Percentiles rank a stretch among this genome's conserved stretches.
phyloP scores from a whole-genome alignment of 1,284 basidiomycete genomes.

The Xanthoconium separans region DNA sequence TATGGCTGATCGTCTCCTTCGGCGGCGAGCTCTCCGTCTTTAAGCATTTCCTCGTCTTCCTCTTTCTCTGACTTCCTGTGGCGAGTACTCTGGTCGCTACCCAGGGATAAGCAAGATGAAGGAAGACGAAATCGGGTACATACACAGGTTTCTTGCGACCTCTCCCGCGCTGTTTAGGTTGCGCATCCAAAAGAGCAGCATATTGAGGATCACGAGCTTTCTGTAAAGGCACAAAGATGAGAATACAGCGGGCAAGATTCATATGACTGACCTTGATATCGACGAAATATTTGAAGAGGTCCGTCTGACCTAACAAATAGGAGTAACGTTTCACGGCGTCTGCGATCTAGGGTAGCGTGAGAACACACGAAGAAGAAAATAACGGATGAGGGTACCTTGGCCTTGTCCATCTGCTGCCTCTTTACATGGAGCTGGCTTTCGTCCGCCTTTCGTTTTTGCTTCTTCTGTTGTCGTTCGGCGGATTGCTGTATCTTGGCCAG shows the following conservation, averaged over 20 bases:
- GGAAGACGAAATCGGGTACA: constrained; percentile 28
- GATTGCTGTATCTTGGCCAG: constrained; percentile 38
- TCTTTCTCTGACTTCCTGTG: constrained; percentile 98
- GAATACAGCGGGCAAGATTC: not conserved
- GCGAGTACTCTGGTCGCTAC: constrained; percentile 72
- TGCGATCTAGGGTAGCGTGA: constrained; percentile 56
- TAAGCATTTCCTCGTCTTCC: constrained; percentile 93
- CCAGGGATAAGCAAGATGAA: constrained; percentile 6
- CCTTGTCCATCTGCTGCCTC: constrained; percentile 80
- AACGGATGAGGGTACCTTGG: constrained; percentile 51
- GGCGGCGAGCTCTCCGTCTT: constrained; percentile 78
- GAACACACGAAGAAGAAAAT: not conserved
- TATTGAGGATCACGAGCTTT: constrained; percentile 93
- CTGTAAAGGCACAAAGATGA: constrained; percentile 38
- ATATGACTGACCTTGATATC: constrained; percentile 75
- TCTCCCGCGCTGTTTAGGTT: constrained; percentile 77
- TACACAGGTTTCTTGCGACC: constrained; percentile 79
- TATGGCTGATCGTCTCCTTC: constrained; percentile 84
- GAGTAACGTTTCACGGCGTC: constrained; percentile 95
- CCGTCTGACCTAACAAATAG: constrained; percentile 92
- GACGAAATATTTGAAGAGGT: constrained; percentile 94
- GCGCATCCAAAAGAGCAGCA: constrained; percentile 83
- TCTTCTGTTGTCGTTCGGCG: constrained; percentile 49
- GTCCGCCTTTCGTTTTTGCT: constrained; percentile 65
- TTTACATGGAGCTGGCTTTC: constrained; percentile 67